Base-by-base conservation (phyloP, 768 basidiomycete genomes). In the Mycena galopus region DNA sequence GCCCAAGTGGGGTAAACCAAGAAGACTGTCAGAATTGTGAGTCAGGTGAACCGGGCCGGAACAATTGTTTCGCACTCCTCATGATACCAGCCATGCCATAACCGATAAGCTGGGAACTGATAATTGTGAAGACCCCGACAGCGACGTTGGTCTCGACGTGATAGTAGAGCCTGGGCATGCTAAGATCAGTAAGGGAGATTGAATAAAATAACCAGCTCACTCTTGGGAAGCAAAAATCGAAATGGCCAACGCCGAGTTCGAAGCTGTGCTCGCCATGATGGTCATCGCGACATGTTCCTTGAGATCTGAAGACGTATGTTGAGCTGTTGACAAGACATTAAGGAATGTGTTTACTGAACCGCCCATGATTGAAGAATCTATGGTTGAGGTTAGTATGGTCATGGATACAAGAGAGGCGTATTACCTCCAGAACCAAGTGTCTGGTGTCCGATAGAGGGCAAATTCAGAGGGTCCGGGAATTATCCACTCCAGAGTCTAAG, bases 231-330 rank as follows among this genome's bases (percentile, higher is more conserved):
- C 88, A 66, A 89, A 88, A 66, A 89, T 85, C 59, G 86, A 86
- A 76, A 89, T 88, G 2, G 88, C 88, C n/a, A 86, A 78, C 1
- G 89, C 88, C 1, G 87, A 84, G 0, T 81, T 78, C 0, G 88
- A 87, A 0, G 89, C 88, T 2, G 89, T 89, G 16, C 86, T 87
- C 0, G 88, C 75, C 87, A 90, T 88, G 50, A 89, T 88, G 29
- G 87, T 86, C 51, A 89, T 88, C 6, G 86, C 85, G 0, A 88
- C 87, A 70, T 89, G 89, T 72, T 90, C 89, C 68, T 84, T 83
- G 73, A 82, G 76, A 73, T 83, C 81, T 81, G 58, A 19, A 57
- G 35, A 8, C 5, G 37, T 17, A 16, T 16, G 8, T 29, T 39
- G 23, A 42, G 1, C 0, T 29, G 8, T 16, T 9, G 37, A 14